Base-by-base conservation (phyloP, 1,284 basidiomycete genomes). In the Coniferiporia weirii region DNA sequence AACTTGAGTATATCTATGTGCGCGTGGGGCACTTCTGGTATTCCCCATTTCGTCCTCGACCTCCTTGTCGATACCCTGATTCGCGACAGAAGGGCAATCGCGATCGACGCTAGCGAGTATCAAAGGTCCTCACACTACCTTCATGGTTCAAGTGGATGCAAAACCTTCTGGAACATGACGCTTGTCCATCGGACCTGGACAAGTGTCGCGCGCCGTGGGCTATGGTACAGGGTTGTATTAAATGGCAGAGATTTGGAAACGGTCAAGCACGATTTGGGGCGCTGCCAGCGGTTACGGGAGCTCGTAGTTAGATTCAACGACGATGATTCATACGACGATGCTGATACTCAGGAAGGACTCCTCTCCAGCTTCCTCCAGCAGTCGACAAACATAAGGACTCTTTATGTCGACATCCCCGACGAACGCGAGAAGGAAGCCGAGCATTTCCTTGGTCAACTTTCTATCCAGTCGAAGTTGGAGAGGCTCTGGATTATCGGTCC, bases 131-230 rank as follows among this genome's bases (percentile, higher is more conserved):
- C 20, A 22, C 15, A 43, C 27, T 27, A 27, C 27, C 5, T 27
- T 27, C 5, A 27, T 27, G 27, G 27, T 27, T 5, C 27, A 27
- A 3, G 27, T 27, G 27, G 27, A 27, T 27, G 27, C 22, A 27
- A 35, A 8, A 40, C 36, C 9, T 35, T 61, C 12, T 36, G 43
- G 49, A 48, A 35, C 32, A 49, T 61, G 45, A 43, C 40, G 9
- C 50, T 61, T 4, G 60, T 61, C 19, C 60, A 61, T 49, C 40
- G 55, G 36, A 22, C 60, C 12, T 61, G 60, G 60, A 61, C 49
- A 10, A 36, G 15, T 4, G 13, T 44, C 44, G 60, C 43, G 1
- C 54, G 50, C 9, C 27, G 54, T 20, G 45, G 43, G 4, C 50
- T 61, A 19, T 54, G 55, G 43, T 43, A 34, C 38, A 48, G 57